Evolutionary conservation across 129 eudicot species (phyloP).

Genomic region (Dittrichia graveolens): DNA sequence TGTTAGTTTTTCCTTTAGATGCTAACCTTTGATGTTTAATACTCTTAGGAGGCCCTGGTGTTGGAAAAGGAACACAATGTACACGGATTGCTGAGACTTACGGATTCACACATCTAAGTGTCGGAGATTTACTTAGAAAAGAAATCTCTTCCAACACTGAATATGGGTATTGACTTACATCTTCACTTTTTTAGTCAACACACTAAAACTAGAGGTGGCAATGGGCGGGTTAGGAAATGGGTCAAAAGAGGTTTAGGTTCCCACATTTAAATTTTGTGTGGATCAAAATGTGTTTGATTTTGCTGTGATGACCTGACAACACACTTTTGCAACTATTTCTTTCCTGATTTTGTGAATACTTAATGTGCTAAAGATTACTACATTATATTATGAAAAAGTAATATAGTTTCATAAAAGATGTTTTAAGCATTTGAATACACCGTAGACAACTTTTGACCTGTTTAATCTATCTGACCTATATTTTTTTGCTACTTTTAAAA

Average conservation of each 20-base stretch:
- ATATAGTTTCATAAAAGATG: background rate
- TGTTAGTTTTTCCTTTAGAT: background rate
- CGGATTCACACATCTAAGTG: constrained; percentile 85
- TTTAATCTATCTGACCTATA: background rate
- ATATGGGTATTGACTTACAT: constrained; percentile 52
- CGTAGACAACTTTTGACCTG: background rate
- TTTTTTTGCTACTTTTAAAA: background rate
- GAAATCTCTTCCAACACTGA: constrained; percentile 68
- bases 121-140: constrained; percentile 74
- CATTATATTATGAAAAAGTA: no score
- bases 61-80: constrained; percentile 94
- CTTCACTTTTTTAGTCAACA: constrained; percentile 3
- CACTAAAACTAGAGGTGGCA: background rate
- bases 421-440: constrained; percentile 11
- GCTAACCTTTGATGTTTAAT: constrained; percentile 22
- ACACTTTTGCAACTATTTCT: no score
- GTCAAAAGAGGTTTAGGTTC: background rate
- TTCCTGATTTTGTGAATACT: background rate
- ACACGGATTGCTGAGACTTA: constrained; percentile 61
- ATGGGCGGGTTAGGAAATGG: background rate
- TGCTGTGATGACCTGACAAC: no score
- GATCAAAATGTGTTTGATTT: background rate
- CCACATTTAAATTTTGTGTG: background rate
- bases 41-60: constrained; percentile 84
- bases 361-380: no score